Base-by-base conservation (phyloP, 192 early-diverging fungal genomes). In the Coemansia sp. region DNA sequence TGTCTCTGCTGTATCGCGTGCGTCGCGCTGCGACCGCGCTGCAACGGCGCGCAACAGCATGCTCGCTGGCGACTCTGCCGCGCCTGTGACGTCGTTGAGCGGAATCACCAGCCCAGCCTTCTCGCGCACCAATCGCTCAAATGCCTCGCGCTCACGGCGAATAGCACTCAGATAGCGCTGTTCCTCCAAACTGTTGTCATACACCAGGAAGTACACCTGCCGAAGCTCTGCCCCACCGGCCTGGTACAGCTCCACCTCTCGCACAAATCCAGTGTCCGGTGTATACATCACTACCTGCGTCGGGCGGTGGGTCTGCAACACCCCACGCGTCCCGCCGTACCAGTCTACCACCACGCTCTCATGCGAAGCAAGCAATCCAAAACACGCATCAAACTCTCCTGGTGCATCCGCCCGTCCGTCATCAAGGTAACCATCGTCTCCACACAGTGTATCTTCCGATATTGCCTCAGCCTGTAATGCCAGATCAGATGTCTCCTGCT, bases 121-220 rank as follows among this genome's bases (percentile, higher is more conserved):
- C 63, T 94, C 92, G 19, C 84, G 66, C 63, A 98, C 97, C 42
- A 98, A 67, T 52, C 85, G 90, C 71, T 98, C 95, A 83, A 99
- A 99, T 0, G 96, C 87, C 61, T 94, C 89, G 70, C 95, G 95
- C 72, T 98, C 96, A 51, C 85, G 86, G 21, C 96, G 82, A 64
- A 98, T 88, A 0, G 81, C 74, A 23, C 89, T 90, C 33, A 98
- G 71, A 64, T 95, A 98, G 25, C 86, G 77, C 76, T 98, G 96
- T 75, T 97, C 97, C 74, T 99, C 95, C 1, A 95, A 86, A 7
- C 92, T 94, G 75, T 95, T 92, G 57, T 96, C 92, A 71, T 99
- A 98, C 0, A 95, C 85, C 69, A 97, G 84, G 74, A 98, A 97
- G 61, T 95, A 97, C 6, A 98, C 92, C 58, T 88, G 89, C 20